Evolutionary conservation across 116 monocot genomes (phyloP).

Genomic region (Papilionanthe hybrid): DNA sequence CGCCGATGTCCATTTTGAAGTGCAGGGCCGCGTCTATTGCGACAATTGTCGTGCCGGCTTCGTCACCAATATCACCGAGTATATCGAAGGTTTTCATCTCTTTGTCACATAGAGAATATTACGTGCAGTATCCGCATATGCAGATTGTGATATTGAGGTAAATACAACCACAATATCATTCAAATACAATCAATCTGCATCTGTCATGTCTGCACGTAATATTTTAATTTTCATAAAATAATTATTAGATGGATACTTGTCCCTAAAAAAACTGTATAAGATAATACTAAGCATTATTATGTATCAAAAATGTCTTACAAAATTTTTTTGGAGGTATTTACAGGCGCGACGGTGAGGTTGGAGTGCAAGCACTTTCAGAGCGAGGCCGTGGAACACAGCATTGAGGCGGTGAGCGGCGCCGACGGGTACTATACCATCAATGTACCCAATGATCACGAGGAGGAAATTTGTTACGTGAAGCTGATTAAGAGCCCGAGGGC

Average conservation of each 20-base stretch:
- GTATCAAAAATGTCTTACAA: too few species aligned
- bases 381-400: neutral
- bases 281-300: too few species aligned
- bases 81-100: constrained; percentile 5
- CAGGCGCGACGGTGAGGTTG: constrained; percentile 18
- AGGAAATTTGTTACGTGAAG: constrained; percentile 24
- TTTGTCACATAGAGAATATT: too few species aligned
- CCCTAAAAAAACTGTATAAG: too few species aligned
- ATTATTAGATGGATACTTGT: too few species aligned
- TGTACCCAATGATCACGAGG: constrained; percentile 14
- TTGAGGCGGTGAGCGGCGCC: constrained; percentile 10
- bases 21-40: constrained; percentile 9
- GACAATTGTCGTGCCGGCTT: constrained; percentile 14
- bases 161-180: too few species aligned
- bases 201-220: too few species aligned
- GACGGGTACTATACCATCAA: constrained; percentile 11
- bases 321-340: neutral
- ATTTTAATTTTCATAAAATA: too few species aligned
- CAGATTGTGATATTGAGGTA: too few species aligned
- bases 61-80: constrained; percentile 1
- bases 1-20: neutral
- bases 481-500: constrained; percentile 18
- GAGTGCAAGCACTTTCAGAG: constrained; percentile 26
- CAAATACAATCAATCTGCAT: too few species aligned
- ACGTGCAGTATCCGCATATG: too few species aligned